phyloP scores from a whole-genome alignment of 768 basidiomycete genomes.

The Chiua virens region DNA sequence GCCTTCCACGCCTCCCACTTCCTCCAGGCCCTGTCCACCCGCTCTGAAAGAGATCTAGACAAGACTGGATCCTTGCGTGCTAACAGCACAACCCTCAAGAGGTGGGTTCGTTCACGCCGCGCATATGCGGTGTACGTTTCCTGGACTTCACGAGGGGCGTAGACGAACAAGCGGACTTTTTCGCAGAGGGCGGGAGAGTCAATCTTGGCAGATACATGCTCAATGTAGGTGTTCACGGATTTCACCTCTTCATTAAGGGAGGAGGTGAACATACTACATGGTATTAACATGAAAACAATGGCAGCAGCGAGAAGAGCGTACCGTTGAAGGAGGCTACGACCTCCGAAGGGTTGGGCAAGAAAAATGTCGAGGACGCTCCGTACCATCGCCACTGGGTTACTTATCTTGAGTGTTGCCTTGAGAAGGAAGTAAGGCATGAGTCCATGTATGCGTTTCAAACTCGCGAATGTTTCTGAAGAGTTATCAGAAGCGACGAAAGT shows the following conservation, averaged over 20 bases:
- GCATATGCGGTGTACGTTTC: slow-evolving; percentile 79
- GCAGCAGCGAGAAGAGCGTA: slow-evolving; percentile 26
- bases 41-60: slow-evolving; percentile 74
- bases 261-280: slow-evolving; percentile 87
- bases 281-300: slow-evolving; percentile 3
- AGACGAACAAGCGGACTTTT: slow-evolving; percentile 83
- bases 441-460: slow-evolving; percentile 90
- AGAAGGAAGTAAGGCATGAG: slow-evolving; percentile 98
- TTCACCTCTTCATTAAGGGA: slow-evolving; percentile 89
- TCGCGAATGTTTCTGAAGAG: slow-evolving; percentile 84
- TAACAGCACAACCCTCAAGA: slow-evolving; percentile 79
- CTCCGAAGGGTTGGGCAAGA: slow-evolving; percentile 95
- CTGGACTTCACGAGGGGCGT: slow-evolving; percentile 87
- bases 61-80: slow-evolving; percentile 74
- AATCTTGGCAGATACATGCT: slow-evolving; percentile 83
- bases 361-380: slow-evolving; percentile 90
- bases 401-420: slow-evolving; percentile 86
- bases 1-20: slow-evolving; percentile 78
- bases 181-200: slow-evolving; percentile 86
- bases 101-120: slow-evolving; percentile 65
- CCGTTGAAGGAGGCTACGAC: slow-evolving; percentile 89
- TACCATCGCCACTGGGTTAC: slow-evolving; percentile 96
- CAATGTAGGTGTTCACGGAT: slow-evolving; percentile 82
- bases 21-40: slow-evolving; percentile 72
- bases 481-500: slow-evolving; percentile 91